Base-by-base conservation (phyloP, 2,329 filamentous ascomycete species). In the Aureobasidium sp. region DNA sequence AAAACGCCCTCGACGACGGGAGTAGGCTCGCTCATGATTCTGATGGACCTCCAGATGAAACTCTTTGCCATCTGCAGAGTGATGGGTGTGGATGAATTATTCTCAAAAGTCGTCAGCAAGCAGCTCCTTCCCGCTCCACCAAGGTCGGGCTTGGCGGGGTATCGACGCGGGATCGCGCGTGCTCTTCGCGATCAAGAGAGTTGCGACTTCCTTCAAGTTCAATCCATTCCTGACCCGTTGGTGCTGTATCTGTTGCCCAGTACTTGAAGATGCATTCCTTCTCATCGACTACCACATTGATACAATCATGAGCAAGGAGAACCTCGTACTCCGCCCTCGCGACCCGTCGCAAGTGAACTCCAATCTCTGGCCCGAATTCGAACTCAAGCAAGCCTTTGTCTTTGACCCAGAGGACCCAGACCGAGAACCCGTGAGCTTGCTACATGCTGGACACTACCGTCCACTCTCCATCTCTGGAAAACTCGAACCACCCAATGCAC, bases 381-480 rank as follows among this genome's bases (percentile, higher is more conserved):
- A 83, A 6, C 76, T 91, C 45, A 77, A 70, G 54, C 80, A 89
- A 68, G 86, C 82, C 40, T 77, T 82, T 19, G 79, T 90, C n/a
- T 80, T 82, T 64, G 78, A 85, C 66, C 81, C 82, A 17, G 39
- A 54, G n/a, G 52, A 47, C 33, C 72, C 73, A 31, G 79, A 78
- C n/a, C 70, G 70, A 9, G 67, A 68, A 40, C 70, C 83, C 3
- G 82, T 81, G 31, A 88, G 83, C 68, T 79, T 88, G 5, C 78
- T 91, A 4, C 72, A 83, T 50, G 83, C 86, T 2, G 81, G 82
- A 66, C 72, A 81, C 0, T 77, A 83, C 47, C 82, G 84, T 0
- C 86, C 87, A 0, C 81, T 87, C 61, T 79, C 80, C 7, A 77
- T 90, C 14, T 80, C 81, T 15, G 88, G 88, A 15, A 74, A 75